phyloP scores from a whole-genome alignment of 352 stramenopile genomes.

The Pythium pyrilobum region DNA sequence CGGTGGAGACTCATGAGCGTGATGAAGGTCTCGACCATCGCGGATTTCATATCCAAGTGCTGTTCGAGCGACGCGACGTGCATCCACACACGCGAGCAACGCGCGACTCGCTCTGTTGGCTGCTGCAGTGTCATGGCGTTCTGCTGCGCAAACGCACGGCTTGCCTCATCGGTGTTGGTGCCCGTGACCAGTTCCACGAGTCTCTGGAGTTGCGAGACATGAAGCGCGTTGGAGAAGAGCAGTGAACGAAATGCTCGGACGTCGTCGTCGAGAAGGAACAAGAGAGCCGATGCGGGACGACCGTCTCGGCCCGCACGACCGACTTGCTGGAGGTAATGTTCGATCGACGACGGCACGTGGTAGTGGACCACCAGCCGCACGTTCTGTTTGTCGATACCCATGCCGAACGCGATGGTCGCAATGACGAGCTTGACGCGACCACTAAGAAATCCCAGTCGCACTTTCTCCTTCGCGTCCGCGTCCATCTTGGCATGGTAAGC shows the following conservation, averaged over 20 bases:
- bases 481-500: conserved; percentile 95
- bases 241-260: conserved; percentile 66
- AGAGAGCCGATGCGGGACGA: conserved; percentile 53
- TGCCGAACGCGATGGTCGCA: conserved; percentile 97
- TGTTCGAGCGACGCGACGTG: conserved; percentile 56
- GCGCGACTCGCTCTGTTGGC: not conserved
- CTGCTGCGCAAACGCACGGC: not conserved
- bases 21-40: conserved; percentile 74
- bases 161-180: not conserved
- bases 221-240: conserved; percentile 62
- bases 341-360: conserved; percentile 95
- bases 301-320: conserved; percentile 94
- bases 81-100: conserved; percentile 22
- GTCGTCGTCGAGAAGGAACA: conserved; percentile 67
- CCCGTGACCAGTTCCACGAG: conserved; percentile 40
- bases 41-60: conserved; percentile 65
- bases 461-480: conserved; percentile 66
- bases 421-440: conserved; percentile 89
- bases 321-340: conserved; percentile 98
- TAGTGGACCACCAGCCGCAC: conserved; percentile 98
- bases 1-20: conserved; percentile 28
- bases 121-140: not conserved
- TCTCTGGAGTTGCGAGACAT: conserved; percentile 39
- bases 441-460: conserved; percentile 82
- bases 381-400: conserved; percentile 98